phyloP scores from a whole-genome alignment of 331 rosid genomes.

The Erythrophleum ivorense region DNA sequence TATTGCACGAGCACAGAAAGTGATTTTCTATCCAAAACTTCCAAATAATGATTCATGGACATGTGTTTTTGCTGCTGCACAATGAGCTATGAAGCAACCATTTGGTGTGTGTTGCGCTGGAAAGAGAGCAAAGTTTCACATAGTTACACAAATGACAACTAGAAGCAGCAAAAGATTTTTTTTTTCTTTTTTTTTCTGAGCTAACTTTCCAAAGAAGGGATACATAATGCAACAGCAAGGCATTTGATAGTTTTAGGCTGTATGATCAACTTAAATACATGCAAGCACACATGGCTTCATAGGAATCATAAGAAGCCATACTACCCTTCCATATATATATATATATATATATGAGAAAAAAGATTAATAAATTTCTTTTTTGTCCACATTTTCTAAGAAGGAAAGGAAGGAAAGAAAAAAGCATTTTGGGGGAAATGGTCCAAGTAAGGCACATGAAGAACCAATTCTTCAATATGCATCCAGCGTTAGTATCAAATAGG shows the following conservation, averaged over 20 bases:
- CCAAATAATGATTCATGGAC: slow-evolving; percentile 45
- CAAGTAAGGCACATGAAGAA: neutral
- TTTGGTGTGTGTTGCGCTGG: slow-evolving; percentile 74
- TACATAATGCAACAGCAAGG: slow-evolving; percentile 65
- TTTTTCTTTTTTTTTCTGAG: neutral
- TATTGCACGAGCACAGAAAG: slow-evolving; percentile 11
- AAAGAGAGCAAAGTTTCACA: slow-evolving; percentile 61
- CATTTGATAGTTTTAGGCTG: slow-evolving; percentile 64
- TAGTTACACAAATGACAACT: slow-evolving; percentile 67
- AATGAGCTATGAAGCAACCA: slow-evolving; percentile 45
- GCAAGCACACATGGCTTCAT: slow-evolving; percentile 47
- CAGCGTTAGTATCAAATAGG: no score
- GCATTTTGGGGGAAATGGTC: neutral
- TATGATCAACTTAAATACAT: slow-evolving; percentile 48
- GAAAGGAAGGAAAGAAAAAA: neutral
- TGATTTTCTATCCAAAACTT: slow-evolving; percentile 21
- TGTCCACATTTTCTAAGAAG: neutral
- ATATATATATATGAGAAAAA: neutral
- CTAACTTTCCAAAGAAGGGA: slow-evolving; percentile 52
- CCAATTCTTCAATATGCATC: neutral
- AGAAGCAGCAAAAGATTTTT: slow-evolving; percentile 47
- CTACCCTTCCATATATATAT: slow-evolving; percentile 13
- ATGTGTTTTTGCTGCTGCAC: slow-evolving; percentile 44
- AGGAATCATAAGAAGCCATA: slow-evolving; percentile 45
- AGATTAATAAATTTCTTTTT: neutral